Conservation (phyloP, 192 early-diverging fungal genomes). For the Diversispora eburnea region DNA sequence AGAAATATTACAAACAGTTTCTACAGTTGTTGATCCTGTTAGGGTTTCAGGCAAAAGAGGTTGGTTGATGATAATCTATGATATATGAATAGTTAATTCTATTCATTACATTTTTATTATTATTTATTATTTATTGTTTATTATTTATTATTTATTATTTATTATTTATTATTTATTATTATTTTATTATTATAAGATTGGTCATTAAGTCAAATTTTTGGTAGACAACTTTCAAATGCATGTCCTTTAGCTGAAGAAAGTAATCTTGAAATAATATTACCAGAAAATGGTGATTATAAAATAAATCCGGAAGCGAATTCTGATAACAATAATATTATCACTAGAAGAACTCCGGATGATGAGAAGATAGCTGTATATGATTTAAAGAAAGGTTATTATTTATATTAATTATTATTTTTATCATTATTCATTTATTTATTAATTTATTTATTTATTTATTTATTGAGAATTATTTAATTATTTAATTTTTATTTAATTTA, state of each 20-base stretch:
- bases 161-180: background rate
- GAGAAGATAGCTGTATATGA: conserved; percentile 45
- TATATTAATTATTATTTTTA: background rate
- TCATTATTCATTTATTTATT: background rate
- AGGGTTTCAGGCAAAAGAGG: conserved; percentile 45
- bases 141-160: background rate
- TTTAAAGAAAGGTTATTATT: conserved; percentile 31
- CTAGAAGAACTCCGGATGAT: background rate
- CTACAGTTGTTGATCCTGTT: conserved; percentile 77
- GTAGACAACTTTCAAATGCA: conserved; percentile 39
- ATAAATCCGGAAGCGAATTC: conserved; percentile 27
- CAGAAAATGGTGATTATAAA: conserved; percentile 31
- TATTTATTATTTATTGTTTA: background rate
- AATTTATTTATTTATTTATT: background rate
- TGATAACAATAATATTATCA: background rate
- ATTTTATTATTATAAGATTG: conserved; percentile 35
- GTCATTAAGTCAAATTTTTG: conserved; percentile 50
- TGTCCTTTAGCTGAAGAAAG: conserved; percentile 53
- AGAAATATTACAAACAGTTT: conserved; percentile 68
- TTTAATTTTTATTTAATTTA: too few relatives aligned
- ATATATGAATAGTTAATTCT: too few relatives aligned
- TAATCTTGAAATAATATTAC: conserved; percentile 40
- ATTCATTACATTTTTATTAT: too few relatives aligned
- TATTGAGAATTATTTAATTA: background rate
- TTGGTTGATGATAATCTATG: background rate